phyloP scores from a whole-genome alignment of 495 filamentous ascomycete genomes.

The Thermothielavioides terrestris region DNA sequence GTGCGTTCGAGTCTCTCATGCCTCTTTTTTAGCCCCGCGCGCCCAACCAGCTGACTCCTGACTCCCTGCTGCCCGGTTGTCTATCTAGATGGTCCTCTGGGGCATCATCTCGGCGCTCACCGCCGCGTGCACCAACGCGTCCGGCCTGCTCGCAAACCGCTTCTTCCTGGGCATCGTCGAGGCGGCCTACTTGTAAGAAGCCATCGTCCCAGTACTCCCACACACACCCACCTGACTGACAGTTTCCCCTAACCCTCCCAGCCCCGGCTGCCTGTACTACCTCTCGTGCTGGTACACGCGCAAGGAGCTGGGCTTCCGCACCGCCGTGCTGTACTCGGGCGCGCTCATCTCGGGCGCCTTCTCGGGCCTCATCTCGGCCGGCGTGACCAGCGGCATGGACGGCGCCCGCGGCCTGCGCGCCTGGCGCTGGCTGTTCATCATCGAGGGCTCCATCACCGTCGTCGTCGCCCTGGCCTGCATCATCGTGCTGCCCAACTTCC shows the following conservation, averaged over 20 bases:
- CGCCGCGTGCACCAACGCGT: conserved; percentile 51
- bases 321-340: conserved; percentile 54
- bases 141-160: conserved; percentile 54
- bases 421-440: conserved; percentile 68
- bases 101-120: conserved; percentile 61
- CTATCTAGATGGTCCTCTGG: conserved; percentile 54
- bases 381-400: conserved; percentile 43
- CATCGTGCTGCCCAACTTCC: conserved; percentile 69
- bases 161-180: conserved; percentile 64
- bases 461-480: conserved; percentile 39
- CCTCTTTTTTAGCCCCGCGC: not conserved
- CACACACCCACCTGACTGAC: not conserved
- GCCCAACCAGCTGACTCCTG: not conserved
- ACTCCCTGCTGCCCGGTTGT: not conserved
- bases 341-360: conserved; percentile 56
- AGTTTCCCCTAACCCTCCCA: not conserved
- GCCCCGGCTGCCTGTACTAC: conserved; percentile 44
- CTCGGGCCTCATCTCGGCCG: conserved; percentile 54
- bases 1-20: conserved; percentile 22
- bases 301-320: conserved; percentile 47
- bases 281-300: conserved; percentile 54
- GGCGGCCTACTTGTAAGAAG: conserved; percentile 42
- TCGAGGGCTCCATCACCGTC: conserved; percentile 56
- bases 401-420: conserved; percentile 36
- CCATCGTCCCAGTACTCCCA: conserved; percentile 4